Evolutionary conservation across 176 grass and related monocot genomes (phyloP).

Genomic region (Bolboschoenus planiculmis): DNA sequence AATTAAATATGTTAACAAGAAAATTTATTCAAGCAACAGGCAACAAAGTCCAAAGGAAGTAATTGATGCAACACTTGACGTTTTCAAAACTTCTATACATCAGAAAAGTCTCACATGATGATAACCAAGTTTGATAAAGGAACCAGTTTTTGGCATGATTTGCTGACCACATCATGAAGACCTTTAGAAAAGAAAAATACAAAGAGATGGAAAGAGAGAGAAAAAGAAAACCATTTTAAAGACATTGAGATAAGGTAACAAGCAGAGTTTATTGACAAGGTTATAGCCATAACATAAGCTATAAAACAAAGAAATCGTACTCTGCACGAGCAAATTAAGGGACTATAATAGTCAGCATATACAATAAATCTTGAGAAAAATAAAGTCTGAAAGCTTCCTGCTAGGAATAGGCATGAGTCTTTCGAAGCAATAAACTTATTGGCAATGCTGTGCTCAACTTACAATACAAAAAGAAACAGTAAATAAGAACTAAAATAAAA

Average conservation of each 20-base stretch:
- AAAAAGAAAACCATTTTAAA: not conserved
- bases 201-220: not conserved
- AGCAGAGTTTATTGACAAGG: not conserved
- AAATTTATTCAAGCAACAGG: conserved; percentile 23
- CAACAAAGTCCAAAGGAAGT: conserved; percentile 5
- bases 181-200: not conserved
- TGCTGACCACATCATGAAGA: not conserved
- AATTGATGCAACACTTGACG: not conserved
- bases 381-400: not conserved
- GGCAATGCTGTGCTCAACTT: not conserved
- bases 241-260: not conserved
- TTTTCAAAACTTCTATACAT: not conserved
- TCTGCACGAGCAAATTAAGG: not conserved
- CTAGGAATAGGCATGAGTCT: not conserved
- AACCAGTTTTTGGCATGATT: not conserved
- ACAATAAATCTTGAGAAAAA: not conserved
- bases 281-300: not conserved
- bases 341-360: not conserved
- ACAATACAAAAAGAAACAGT: not conserved
- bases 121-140: not conserved
- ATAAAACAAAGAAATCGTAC: not conserved
- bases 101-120: not conserved
- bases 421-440: not conserved
- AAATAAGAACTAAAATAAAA: not conserved
- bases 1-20: conserved; percentile 22